Conservation (phyloP, 331 rosid genomes). For the Quercus tomentella region DNA sequence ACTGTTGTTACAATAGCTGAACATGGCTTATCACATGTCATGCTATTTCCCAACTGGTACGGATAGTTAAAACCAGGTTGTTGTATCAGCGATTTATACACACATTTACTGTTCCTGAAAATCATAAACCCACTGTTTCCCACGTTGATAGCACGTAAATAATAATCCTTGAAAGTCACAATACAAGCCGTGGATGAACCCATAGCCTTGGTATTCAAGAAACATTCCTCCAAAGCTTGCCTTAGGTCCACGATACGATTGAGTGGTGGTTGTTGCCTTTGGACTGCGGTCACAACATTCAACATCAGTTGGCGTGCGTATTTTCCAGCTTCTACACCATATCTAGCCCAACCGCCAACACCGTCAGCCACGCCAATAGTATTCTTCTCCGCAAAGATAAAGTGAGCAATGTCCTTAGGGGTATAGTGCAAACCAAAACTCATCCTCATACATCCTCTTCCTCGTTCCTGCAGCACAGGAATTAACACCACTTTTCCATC, state of each 20-base stretch:
- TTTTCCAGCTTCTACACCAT: conserved; percentile 18
- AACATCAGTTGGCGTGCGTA: conserved; percentile 10
- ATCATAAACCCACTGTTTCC: conserved; percentile 31
- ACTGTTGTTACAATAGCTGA: background rate
- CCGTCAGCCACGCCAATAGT: conserved; percentile 23
- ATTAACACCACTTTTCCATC: too few species aligned
- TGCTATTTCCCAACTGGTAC: background rate
- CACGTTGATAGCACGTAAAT: background rate
- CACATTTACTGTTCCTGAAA: background rate
- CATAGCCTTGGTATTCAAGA: background rate
- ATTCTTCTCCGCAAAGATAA: background rate
- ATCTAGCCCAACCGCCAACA: conserved; percentile 3
- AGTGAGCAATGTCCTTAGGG: too few species aligned
- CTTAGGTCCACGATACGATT: background rate
- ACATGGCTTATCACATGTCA: background rate
- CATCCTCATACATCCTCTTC: too few species aligned
- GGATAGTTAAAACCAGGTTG: conserved; percentile 4
- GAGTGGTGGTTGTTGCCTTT: background rate
- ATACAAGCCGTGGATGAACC: conserved; percentile 34
- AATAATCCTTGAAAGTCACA: background rate
- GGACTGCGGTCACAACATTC: too few species aligned
- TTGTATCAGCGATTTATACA: conserved; percentile 2
- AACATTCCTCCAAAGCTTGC: background rate
- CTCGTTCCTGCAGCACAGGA: too few species aligned
- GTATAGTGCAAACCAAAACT: too few species aligned